These are phyloP conservation scores for Penicillium manginii DNA, from an alignment of 495 filamentous ascomycete genomes.

Conservation along the genomic window DNA sequence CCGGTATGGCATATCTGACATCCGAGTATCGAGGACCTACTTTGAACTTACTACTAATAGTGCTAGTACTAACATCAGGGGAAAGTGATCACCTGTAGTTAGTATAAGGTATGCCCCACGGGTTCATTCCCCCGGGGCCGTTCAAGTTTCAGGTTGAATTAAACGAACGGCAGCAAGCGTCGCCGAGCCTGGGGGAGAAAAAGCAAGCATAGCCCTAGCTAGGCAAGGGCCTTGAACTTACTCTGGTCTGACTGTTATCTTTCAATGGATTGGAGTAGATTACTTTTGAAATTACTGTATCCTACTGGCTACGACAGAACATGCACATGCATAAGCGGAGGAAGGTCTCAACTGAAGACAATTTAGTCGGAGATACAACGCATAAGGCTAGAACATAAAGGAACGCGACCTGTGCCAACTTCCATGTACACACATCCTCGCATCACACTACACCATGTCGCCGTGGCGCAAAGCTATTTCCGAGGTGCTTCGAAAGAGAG, in stretches of 20 bases:
- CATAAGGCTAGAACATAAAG: constrained; percentile 29
- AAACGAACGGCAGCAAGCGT: background rate
- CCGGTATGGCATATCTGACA: too few relatives aligned
- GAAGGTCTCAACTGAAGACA: constrained; percentile 13
- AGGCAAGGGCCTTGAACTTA: background rate
- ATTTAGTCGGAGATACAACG: constrained; percentile 30
- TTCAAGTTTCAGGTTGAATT: constrained; percentile 2
- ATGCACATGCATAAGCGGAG: background rate
- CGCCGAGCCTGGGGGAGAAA: background rate
- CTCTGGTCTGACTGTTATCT: too few relatives aligned
- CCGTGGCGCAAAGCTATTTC: background rate
- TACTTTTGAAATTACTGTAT: background rate
- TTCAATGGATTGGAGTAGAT: too few relatives aligned
- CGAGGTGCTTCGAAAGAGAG: background rate
- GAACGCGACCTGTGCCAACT: constrained; percentile 31
- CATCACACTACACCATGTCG: constrained; percentile 18
- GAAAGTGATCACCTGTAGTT: background rate
- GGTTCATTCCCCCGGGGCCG: background rate
- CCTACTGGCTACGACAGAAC: background rate
- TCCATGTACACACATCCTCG: constrained; percentile 31
- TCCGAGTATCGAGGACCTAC: too few relatives aligned
- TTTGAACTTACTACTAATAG: background rate
- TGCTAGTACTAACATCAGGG: too few relatives aligned
- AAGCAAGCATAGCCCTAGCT: background rate
- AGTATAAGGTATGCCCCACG: constrained; percentile 7